These are phyloP conservation scores for Macrolepiota dolichaula DNA, from an alignment of 768 basidiomycete species.

Conservation along the genomic window DNA sequence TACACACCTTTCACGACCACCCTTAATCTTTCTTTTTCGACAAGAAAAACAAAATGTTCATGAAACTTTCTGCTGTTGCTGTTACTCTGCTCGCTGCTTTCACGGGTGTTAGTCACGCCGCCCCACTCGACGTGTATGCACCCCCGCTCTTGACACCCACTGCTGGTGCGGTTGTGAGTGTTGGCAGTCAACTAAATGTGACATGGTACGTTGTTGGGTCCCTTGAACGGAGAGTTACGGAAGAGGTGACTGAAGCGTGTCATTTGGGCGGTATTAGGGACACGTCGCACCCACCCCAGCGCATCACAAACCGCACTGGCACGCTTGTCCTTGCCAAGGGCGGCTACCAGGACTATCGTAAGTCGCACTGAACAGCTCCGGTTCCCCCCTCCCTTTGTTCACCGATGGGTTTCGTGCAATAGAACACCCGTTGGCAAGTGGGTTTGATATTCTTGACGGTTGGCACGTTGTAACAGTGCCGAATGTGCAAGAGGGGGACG, in stretches of 20 bases:
- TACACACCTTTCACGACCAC: neutral
- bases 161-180: neutral
- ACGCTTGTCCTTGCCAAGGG: constrained; percentile 24
- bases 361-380: neutral
- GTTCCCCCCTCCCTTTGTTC: neutral
- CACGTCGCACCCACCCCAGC: constrained; percentile 17
- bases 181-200: neutral
- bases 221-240: neutral
- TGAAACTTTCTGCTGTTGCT: neutral
- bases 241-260: neutral
- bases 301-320: constrained; percentile 30
- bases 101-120: neutral
- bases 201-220: constrained; percentile 3
- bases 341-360: constrained; percentile 21
- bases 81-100: neutral
- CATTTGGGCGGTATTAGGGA: constrained; percentile 24
- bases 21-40: neutral
- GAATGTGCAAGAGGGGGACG: constrained; percentile 19
- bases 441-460: constrained; percentile 28
- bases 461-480: constrained; percentile 23
- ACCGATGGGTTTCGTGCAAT: constrained; percentile 13
- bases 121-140: neutral
- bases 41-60: constrained; percentile 8
- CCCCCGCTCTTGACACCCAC: neutral
- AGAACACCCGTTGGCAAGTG: constrained; percentile 12